Percentiles rank a stretch among this genome's conserved stretches.
phyloP scores from a whole-genome alignment of 1,284 basidiomycete species.

The Papiliotrema nemorosa region DNA sequence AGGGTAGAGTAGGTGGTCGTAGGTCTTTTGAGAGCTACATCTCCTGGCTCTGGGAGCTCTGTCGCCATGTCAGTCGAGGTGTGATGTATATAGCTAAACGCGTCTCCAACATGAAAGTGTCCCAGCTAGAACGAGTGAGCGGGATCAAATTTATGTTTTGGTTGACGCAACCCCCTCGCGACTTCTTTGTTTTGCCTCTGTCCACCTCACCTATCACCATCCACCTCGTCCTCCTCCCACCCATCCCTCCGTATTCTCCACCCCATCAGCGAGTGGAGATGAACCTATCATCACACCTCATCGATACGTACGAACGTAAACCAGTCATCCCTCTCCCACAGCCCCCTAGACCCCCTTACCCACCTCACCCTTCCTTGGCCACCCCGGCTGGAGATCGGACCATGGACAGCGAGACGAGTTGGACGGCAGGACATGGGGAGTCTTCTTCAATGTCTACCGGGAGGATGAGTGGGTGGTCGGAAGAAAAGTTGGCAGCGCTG shows the following conservation, averaged over 20 bases:
- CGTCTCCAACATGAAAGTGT: neutral
- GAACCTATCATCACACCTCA: conserved; percentile 33
- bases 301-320: conserved; percentile 30
- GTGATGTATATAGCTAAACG: neutral
- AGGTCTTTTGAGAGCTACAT: conserved; percentile 18
- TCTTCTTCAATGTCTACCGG: conserved; percentile 6
- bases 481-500: conserved; percentile 64
- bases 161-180: too few species aligned
- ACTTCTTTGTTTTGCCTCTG: neutral
- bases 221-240: conserved; percentile 1
- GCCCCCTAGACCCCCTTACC: conserved; percentile 3
- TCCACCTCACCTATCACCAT: neutral
- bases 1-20: conserved; percentile 35
- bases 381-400: conserved; percentile 5
- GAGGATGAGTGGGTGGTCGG: conserved; percentile 46
- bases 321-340: conserved; percentile 7
- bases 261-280: conserved; percentile 10
- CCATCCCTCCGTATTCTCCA: neutral
- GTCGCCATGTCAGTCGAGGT: conserved; percentile 10
- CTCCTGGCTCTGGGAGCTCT: conserved; percentile 7
- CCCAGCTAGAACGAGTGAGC: too few species aligned
- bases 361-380: conserved; percentile 4
- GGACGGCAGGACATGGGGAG: conserved; percentile 16
- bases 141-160: too few species aligned
- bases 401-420: conserved; percentile 15